Conservation (phyloP, 176 grass and related monocot species). For the Aegilops longissima region DNA sequence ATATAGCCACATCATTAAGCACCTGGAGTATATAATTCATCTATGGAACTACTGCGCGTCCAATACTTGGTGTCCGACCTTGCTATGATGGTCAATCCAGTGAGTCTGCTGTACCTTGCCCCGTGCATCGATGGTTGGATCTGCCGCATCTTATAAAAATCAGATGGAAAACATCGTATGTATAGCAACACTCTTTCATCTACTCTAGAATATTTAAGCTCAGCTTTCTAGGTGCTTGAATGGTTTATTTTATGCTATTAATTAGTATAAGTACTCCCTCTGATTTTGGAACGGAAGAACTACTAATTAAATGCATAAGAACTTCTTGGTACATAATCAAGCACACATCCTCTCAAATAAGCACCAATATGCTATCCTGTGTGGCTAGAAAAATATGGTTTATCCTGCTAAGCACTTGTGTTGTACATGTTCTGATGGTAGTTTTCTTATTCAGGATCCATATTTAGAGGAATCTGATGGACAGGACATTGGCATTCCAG, state of each 20-base stretch:
- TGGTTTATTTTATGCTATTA: background rate
- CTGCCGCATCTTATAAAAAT: too few species aligned
- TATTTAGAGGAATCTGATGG: slow-evolving; percentile 57
- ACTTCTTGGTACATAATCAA: background rate
- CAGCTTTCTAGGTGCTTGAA: background rate
- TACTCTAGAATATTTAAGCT: background rate
- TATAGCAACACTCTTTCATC: background rate
- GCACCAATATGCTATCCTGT: background rate
- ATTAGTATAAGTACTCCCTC: background rate
- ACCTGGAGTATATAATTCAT: background rate
- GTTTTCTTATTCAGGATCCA: slow-evolving; percentile 41
- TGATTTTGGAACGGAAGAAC: too few species aligned
- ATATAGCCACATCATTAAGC: background rate
- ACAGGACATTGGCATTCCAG: slow-evolving; percentile 60
- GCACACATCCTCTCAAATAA: background rate
- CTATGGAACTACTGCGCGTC: too few species aligned
- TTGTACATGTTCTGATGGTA: background rate
- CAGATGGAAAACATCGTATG: too few species aligned
- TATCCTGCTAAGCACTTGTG: background rate
- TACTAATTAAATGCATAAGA: background rate
- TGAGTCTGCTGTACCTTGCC: too few species aligned
- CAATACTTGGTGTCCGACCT: too few species aligned
- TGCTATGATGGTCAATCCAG: too few species aligned
- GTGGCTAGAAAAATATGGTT: background rate
- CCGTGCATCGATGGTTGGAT: too few species aligned